Base-by-base conservation (phyloP, 1,284 basidiomycete species). In the Marasmius oreades region DNA sequence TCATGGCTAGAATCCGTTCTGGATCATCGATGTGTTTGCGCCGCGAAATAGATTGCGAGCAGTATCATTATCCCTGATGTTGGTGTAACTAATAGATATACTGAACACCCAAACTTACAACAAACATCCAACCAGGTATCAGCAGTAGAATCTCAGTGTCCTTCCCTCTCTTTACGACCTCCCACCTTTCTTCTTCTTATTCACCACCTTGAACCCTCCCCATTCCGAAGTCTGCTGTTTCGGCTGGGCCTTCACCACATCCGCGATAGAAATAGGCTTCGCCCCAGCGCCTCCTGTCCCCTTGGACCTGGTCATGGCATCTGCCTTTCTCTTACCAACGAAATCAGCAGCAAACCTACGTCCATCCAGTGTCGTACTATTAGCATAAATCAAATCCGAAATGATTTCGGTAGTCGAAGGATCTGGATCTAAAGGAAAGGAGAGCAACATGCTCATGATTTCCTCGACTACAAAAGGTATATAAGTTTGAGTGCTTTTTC, bases 311-410 rank as follows among this genome's bases (percentile, higher is more conserved):
- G 77, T 65, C 5, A 75, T 73, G 0, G 83, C 86, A 66, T 95
- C 93, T 10, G 79, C 80, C 74, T 95, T 97, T 55, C 95, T 86
- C 69, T 85, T 91, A 59, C 77, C 83, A 51, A 94, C 85, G 67
- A 95, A 99, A 65, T 98, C 95, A 5, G 88, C 78, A 1, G 95
- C 94, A 66, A 99, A 99, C 28, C 95, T 84, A 54, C 95, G 82
- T 0, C 97, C 97, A 66, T 99, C 95, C 42, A 99, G 81, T 1
- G 93, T 99, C 23, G 92, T 91, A 64, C 92, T 95, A 66, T 91
- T 94, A 39, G 92, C 90, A 68, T 99, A 99, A 55, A 99, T 92
- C 44, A 88, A 77, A 68, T 97, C 95, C 20, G 90, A 89, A 61
- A 98, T 96, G 67, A 96, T 88, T 72, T 97, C 94, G 39, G 88